These are phyloP conservation scores for Pichia kluyveri DNA, from an alignment of 805 yeast genomes.

Conservation along the genomic window DNA sequence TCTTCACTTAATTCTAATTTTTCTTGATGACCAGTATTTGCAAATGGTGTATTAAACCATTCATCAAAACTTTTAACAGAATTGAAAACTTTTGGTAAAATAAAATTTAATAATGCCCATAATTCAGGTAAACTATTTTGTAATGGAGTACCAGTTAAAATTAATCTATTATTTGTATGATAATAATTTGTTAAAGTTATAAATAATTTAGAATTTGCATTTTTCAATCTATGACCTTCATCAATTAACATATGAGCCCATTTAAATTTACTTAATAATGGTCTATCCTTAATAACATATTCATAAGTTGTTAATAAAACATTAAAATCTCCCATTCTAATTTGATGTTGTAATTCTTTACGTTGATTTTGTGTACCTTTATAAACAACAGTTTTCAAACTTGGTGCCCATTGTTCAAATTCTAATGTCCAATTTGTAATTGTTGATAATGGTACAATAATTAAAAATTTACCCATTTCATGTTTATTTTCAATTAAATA, in stretches of 20 bases:
- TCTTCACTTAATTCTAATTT: slow-evolving; percentile 77
- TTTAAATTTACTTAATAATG: slow-evolving; percentile 54
- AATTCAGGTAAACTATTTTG: slow-evolving; percentile 79
- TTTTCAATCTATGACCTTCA: slow-evolving; percentile 88
- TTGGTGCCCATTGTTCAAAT: slow-evolving; percentile 87
- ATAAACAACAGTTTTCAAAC: slow-evolving; percentile 58
- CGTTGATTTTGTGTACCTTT: slow-evolving; percentile 73
- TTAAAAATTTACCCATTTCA: slow-evolving; percentile 61
- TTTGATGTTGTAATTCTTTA: slow-evolving; percentile 53
- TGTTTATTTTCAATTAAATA: slow-evolving; percentile 62
- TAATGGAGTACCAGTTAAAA: slow-evolving; percentile 81
- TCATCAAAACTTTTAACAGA: slow-evolving; percentile 82
- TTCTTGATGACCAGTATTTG: slow-evolving; percentile 76
- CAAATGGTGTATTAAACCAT: slow-evolving; percentile 87
- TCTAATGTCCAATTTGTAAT: slow-evolving; percentile 81
- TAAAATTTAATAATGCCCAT: slow-evolving; percentile 79
- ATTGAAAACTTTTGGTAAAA: slow-evolving; percentile 74
- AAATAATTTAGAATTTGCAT: slow-evolving; percentile 65
- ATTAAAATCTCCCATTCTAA: slow-evolving; percentile 62
- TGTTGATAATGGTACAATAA: slow-evolving; percentile 77
- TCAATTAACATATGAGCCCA: slow-evolving; percentile 87
- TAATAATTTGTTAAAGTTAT: slow-evolving; percentile 63
- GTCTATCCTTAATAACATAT: slow-evolving; percentile 70
- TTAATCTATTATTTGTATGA: slow-evolving; percentile 66
- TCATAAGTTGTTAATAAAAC: slow-evolving; percentile 76